These are phyloP conservation scores for Parastagonospora avenae DNA, from an alignment of 2,329 filamentous ascomycete genomes.

Conservation along the genomic window DNA sequence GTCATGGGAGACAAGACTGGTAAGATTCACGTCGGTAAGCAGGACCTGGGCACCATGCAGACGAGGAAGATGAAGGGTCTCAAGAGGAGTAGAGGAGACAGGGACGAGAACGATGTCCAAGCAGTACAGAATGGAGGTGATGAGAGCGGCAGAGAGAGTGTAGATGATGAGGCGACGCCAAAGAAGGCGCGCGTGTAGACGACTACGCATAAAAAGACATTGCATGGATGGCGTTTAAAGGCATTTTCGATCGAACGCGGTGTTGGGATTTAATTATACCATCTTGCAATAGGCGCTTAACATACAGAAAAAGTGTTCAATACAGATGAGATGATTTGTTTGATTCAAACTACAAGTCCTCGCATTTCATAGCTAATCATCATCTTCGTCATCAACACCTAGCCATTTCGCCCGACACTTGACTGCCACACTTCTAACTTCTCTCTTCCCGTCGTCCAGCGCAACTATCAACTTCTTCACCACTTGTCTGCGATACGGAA, in stretches of 20 bases:
- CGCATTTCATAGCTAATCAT: conserved; percentile 35
- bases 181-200: conserved; percentile 33
- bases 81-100: conserved; percentile 70
- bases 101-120: conserved; percentile 41
- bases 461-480: conserved; percentile 59
- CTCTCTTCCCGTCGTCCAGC: conserved; percentile 67
- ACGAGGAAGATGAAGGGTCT: conserved; percentile 99
- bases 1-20: conserved; percentile 95
- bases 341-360: background rate
- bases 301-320: conserved; percentile 5
- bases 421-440: conserved; percentile 67
- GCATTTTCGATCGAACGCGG: conserved; percentile 15
- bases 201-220: conserved; percentile 2
- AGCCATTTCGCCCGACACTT: conserved; percentile 66
- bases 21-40: conserved; percentile 86
- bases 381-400: conserved; percentile 63
- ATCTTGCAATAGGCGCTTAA: conserved; percentile 9
- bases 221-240: conserved; percentile 39
- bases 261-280: conserved; percentile 30
- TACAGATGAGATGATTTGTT: background rate
- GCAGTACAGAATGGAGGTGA: conserved; percentile 24
- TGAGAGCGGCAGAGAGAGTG: conserved; percentile 13
- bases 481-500: conserved; percentile 63
- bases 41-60: conserved; percentile 86
- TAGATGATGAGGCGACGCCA: conserved; percentile 25